These are phyloP conservation scores for Lasiodiplodia sp. DNA, from an alignment of 2,329 filamentous ascomycete genomes.

Conservation along the genomic window DNA sequence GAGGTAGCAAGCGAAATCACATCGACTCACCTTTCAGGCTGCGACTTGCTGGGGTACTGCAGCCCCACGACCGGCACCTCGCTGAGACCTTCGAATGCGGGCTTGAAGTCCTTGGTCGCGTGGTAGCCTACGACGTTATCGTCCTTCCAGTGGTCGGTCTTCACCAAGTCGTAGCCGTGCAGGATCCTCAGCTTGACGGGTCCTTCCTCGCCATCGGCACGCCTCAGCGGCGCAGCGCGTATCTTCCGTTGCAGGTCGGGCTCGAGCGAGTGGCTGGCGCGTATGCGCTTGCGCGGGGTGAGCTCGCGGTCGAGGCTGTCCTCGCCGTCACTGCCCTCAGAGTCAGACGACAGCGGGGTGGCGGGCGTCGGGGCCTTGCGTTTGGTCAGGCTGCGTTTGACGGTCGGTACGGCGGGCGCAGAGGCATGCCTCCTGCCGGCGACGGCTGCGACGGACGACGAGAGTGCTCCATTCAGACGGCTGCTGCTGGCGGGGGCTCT, in stretches of 20 bases:
- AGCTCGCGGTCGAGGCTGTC: slow-evolving; percentile 18
- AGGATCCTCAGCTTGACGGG: slow-evolving; percentile 40
- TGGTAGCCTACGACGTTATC: slow-evolving; percentile 23
- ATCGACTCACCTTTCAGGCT: slow-evolving; percentile 68
- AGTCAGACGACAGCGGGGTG: slow-evolving; percentile 25
- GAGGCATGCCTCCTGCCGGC: slow-evolving; percentile 19
- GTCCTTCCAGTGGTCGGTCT: slow-evolving; percentile 41
- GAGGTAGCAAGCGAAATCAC: slow-evolving; percentile 35
- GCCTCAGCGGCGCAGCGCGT: slow-evolving; percentile 32
- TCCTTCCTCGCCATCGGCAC: slow-evolving; percentile 32
- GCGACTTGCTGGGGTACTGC: slow-evolving; percentile 81
- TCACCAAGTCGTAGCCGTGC: slow-evolving; percentile 52
- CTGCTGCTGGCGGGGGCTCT: slow-evolving; percentile 6
- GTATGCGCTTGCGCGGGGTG: slow-evolving; percentile 41
- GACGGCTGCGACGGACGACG: slow-evolving; percentile 12
- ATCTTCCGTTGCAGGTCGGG: slow-evolving; percentile 46
- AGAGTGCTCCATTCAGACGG: slow-evolving; percentile 15
- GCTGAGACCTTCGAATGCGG: slow-evolving; percentile 56
- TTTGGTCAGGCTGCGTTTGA: slow-evolving; percentile 24
- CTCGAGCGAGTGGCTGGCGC: slow-evolving; percentile 47
- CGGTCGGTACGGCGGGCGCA: slow-evolving; percentile 9
- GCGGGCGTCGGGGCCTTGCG: slow-evolving; percentile 29
- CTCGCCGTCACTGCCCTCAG: slow-evolving; percentile 27
- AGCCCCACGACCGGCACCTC: slow-evolving; percentile 66
- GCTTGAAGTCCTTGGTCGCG: slow-evolving; percentile 56